phyloP scores from a whole-genome alignment of 768 basidiomycete genomes.

The Trametes cingulata region DNA sequence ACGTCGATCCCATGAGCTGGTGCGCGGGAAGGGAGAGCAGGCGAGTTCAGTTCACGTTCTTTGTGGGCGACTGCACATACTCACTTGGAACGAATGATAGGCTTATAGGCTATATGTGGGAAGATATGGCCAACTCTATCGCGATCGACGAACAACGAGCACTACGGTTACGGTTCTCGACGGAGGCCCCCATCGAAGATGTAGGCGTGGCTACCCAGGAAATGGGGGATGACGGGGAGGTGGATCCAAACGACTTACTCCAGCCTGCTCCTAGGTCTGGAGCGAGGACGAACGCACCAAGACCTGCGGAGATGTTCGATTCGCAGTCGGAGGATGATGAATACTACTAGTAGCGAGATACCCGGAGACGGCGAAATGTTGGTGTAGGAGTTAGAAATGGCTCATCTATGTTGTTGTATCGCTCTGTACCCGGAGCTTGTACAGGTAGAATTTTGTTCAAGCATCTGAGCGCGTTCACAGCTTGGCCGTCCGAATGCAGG shows the following conservation, averaged over 20 bases:
- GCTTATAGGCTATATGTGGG: conserved; percentile 27
- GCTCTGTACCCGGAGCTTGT: no score
- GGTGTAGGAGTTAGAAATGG: background rate
- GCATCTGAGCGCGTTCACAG: no score
- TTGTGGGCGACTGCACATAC: no score
- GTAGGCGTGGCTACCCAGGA: background rate
- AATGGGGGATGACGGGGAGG: conserved; percentile 8
- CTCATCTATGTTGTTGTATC: background rate
- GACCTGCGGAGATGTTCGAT: conserved; percentile 6
- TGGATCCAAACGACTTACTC: conserved; percentile 23
- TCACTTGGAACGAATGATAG: conserved; percentile 7
- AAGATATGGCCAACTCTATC: conserved; percentile 21
- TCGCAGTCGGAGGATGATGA: conserved; percentile 17
- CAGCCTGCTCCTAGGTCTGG: background rate
- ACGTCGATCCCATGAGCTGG: conserved; percentile 14
- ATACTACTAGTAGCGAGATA: background rate
- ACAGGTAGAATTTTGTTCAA: background rate
- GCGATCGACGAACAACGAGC: conserved; percentile 29
- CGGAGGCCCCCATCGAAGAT: background rate
- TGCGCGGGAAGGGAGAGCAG: conserved; percentile 33
- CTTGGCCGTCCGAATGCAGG: background rate
- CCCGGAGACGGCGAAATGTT: background rate
- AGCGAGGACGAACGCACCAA: background rate
- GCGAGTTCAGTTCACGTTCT: conserved; percentile 1
- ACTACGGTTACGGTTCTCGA: conserved; percentile 4